A percentile compares a stretch with the other conserved stretches of the same genome.
Conservation (phyloP, 2,329 filamentous ascomycete genomes). For the Akanthomyces uredinophilus region DNA sequence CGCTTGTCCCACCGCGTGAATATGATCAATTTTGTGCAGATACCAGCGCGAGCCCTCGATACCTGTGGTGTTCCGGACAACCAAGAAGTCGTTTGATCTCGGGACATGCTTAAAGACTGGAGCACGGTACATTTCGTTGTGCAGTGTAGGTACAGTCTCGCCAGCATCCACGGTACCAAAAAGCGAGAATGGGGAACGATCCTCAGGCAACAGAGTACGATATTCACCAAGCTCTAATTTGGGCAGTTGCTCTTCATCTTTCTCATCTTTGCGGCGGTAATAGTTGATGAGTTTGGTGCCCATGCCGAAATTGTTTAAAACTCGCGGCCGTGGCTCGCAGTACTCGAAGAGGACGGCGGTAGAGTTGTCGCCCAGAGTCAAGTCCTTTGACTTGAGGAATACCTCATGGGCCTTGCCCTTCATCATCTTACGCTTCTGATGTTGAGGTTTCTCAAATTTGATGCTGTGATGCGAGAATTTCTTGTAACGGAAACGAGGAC, state of each 20-base stretch:
- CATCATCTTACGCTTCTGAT: slow-evolving; percentile 75
- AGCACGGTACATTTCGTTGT: slow-evolving; percentile 93
- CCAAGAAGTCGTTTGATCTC: slow-evolving; percentile 76
- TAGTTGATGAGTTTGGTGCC: slow-evolving; percentile 95
- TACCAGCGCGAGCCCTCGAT: slow-evolving; percentile 74
- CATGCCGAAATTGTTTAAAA: slow-evolving; percentile 96
- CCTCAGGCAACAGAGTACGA: slow-evolving; percentile 81
- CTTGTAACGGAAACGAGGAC: slow-evolving; percentile 70
- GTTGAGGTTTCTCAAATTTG: slow-evolving; percentile 64
- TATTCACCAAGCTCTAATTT: slow-evolving; percentile 86
- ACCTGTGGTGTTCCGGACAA: slow-evolving; percentile 77
- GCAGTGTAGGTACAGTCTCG: slow-evolving; percentile 82
- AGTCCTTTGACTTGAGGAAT: slow-evolving; percentile 73
- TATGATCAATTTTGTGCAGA: slow-evolving; percentile 81
- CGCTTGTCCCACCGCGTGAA: slow-evolving; percentile 87
- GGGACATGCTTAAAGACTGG: slow-evolving; percentile 85
- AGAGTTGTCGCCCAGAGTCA: slow-evolving; percentile 85
- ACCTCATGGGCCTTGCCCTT: slow-evolving; percentile 76
- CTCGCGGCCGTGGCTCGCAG: slow-evolving; percentile 85
- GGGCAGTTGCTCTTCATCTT: slow-evolving; percentile 68
- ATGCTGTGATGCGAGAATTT: slow-evolving; percentile 62
- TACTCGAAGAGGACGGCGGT: slow-evolving; percentile 88
- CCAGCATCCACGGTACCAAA: slow-evolving; percentile 92
- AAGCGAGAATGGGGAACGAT: slow-evolving; percentile 91
- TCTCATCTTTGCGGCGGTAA: slow-evolving; percentile 73